Percentiles rank a stretch among this genome's conserved stretches.
Evolutionary conservation across 257 asterid genomes (phyloP).

Genomic region (Mitragyna speciosa): DNA sequence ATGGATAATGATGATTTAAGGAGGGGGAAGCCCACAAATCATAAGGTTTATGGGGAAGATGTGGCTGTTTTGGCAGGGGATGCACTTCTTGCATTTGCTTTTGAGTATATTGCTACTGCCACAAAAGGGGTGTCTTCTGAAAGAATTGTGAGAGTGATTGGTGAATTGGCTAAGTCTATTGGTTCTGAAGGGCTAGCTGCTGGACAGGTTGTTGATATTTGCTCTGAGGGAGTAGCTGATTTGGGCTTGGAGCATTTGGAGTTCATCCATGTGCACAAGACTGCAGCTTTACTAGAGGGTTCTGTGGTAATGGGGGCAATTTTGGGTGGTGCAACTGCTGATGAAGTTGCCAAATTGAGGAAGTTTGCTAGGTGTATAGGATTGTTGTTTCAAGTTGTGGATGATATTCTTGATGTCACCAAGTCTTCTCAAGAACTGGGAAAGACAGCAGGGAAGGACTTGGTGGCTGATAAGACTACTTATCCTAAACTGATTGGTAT

Average conservation of each 20-base stretch:
- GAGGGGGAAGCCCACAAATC: conserved; percentile 60
- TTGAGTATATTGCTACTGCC: conserved; percentile 44
- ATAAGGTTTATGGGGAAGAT: conserved; percentile 50
- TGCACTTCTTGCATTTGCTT: conserved; percentile 51
- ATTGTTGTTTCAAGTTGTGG: conserved; percentile 60
- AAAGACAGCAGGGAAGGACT: conserved; percentile 67
- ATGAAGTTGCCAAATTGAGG: conserved; percentile 42
- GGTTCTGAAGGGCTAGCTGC: conserved; percentile 56
- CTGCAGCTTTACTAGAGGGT: conserved; percentile 57
- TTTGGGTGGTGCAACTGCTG: conserved; percentile 51
- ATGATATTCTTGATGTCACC: conserved; percentile 63
- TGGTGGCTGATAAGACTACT: conserved; percentile 55
- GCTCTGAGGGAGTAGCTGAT: conserved; percentile 43
- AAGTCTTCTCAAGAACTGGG: conserved; percentile 57
- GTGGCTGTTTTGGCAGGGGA: conserved; percentile 61
- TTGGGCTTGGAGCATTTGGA: conserved; percentile 53
- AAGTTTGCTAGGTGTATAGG: conserved; percentile 55
- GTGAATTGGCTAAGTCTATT: conserved; percentile 44
- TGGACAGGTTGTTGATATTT: conserved; percentile 54
- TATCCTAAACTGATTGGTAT: conserved; percentile 60
- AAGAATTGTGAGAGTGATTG: conserved; percentile 33
- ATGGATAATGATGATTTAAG: conserved; percentile 68
- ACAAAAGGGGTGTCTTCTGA: conserved; percentile 39
- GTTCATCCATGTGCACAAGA: conserved; percentile 56
- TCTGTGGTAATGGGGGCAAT: conserved; percentile 60